Evolutionary conservation across 768 basidiomycete genomes (phyloP).

Genomic region (Hericium erinaceus): DNA sequence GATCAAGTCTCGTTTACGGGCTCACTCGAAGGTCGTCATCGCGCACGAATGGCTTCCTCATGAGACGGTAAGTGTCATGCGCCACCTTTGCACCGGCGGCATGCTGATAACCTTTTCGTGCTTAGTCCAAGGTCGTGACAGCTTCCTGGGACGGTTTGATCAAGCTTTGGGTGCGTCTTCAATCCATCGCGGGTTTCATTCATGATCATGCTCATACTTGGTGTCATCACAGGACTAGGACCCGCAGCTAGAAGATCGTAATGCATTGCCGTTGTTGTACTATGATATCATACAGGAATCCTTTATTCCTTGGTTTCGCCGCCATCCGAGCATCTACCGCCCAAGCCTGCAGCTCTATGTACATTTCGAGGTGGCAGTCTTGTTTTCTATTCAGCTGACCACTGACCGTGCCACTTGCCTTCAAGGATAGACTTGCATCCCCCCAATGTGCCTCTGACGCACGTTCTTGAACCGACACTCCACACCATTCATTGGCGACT

Average conservation of each 20-base stretch:
- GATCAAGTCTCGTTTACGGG: conserved; percentile 82
- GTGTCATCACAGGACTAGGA: conserved; percentile 8
- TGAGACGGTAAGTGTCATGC: conserved; percentile 58
- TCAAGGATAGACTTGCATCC: no score
- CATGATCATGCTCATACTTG: conserved; percentile 1
- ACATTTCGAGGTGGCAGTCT: no score
- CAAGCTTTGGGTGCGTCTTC: conserved; percentile 81
- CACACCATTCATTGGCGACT: no score
- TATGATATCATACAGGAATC: neutral
- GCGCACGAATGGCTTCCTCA: conserved; percentile 97
- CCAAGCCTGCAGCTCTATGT: neutral
- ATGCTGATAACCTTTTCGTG: conserved; percentile 3
- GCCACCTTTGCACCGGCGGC: neutral
- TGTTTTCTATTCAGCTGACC: no score
- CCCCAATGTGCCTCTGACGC: no score
- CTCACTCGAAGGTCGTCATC: conserved; percentile 95
- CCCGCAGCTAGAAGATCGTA: neutral
- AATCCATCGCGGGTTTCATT: neutral
- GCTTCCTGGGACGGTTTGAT: conserved; percentile 97
- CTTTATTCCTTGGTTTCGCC: neutral
- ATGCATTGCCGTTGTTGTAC: neutral
- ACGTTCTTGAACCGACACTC: no score
- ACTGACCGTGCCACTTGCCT: no score
- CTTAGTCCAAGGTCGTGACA: conserved; percentile 90
- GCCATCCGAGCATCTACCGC: neutral